Evolutionary conservation across 2,329 filamentous ascomycete genomes (phyloP).

Genomic region (Penicillium capsulatum): DNA sequence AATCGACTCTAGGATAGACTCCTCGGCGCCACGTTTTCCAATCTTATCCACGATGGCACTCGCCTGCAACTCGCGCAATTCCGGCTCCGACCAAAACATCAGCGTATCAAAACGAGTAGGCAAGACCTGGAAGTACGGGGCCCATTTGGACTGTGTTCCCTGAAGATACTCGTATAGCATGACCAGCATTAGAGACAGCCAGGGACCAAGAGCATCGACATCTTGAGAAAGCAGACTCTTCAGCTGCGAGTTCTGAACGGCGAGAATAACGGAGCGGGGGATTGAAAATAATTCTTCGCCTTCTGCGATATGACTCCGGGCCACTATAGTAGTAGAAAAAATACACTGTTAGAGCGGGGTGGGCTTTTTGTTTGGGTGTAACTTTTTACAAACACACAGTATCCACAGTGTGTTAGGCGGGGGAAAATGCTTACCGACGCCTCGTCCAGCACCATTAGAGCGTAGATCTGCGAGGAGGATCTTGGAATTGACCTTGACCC

Average conservation of each 20-base stretch:
- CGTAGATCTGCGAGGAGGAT: conserved; percentile 57
- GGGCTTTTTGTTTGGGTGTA: conserved; percentile 11
- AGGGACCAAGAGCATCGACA: conserved; percentile 48
- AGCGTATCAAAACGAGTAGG: conserved; percentile 72
- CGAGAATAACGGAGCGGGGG: conserved; percentile 67
- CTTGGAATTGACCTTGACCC: conserved; percentile 55
- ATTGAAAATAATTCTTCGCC: conserved; percentile 79
- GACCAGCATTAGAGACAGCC: conserved; percentile 65
- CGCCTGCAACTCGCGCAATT: conserved; percentile 69
- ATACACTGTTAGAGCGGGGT: conserved; percentile 20
- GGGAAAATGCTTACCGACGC: conserved; percentile 52
- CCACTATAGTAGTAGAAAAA: conserved; percentile 55
- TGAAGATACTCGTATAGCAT: conserved; percentile 71
- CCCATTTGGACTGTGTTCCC: conserved; percentile 63
- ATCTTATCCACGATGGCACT: conserved; percentile 74
- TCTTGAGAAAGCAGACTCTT: conserved; percentile 54
- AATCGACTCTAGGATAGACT: conserved; percentile 59
- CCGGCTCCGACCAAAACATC: conserved; percentile 78
- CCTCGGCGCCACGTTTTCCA: conserved; percentile 67
- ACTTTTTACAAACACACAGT: conserved; percentile 6
- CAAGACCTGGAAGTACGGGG: conserved; percentile 71
- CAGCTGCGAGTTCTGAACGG: conserved; percentile 66
- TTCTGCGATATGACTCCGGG: conserved; percentile 62
- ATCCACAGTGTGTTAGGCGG: conserved; percentile 19
- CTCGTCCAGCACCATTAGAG: conserved; percentile 54